Conservation (phyloP, 2,329 filamentous ascomycete species). For the Cladorrhinum sp. region DNA sequence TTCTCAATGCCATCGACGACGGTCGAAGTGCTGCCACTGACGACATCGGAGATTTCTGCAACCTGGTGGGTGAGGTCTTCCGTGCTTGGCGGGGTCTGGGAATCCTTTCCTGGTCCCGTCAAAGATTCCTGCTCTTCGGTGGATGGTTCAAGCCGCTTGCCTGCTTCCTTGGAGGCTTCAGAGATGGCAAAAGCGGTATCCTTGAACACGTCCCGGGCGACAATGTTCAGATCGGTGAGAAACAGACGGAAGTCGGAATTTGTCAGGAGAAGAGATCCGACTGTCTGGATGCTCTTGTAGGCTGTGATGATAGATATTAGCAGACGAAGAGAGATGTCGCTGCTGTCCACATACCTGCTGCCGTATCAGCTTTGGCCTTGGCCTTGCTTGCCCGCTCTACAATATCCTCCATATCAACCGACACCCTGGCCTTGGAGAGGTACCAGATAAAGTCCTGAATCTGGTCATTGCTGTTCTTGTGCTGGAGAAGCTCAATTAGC, state of each 20-base stretch:
- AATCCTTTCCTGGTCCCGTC: constrained; percentile 49
- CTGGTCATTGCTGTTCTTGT: constrained; percentile 82
- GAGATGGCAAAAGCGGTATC: constrained; percentile 82
- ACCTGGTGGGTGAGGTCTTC: constrained; percentile 62
- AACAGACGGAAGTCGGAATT: constrained; percentile 90
- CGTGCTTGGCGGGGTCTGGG: constrained; percentile 48
- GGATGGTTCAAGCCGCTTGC: constrained; percentile 69
- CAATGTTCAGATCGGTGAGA: constrained; percentile 71
- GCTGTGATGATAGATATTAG: constrained; percentile 46
- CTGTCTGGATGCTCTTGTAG: constrained; percentile 77
- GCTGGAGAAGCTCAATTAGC: constrained; percentile 74
- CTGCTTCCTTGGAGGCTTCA: constrained; percentile 69
- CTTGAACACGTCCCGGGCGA: constrained; percentile 80
- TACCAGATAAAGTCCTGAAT: constrained; percentile 93
- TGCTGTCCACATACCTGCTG: constrained; percentile 55
- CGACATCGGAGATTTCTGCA: constrained; percentile 51
- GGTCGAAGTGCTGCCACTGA: constrained; percentile 52
- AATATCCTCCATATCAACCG: constrained; percentile 64
- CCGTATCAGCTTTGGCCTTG: constrained; percentile 67
- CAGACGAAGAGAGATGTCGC: background rate
- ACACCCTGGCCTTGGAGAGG: constrained; percentile 68
- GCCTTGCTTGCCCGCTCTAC: constrained; percentile 57
- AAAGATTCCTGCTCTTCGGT: constrained; percentile 55
- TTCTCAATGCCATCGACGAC: constrained; percentile 58
- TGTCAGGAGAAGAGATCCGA: constrained; percentile 79